phyloP scores from a whole-genome alignment of 495 filamentous ascomycete species.

The Aspergillus bridgeri region DNA sequence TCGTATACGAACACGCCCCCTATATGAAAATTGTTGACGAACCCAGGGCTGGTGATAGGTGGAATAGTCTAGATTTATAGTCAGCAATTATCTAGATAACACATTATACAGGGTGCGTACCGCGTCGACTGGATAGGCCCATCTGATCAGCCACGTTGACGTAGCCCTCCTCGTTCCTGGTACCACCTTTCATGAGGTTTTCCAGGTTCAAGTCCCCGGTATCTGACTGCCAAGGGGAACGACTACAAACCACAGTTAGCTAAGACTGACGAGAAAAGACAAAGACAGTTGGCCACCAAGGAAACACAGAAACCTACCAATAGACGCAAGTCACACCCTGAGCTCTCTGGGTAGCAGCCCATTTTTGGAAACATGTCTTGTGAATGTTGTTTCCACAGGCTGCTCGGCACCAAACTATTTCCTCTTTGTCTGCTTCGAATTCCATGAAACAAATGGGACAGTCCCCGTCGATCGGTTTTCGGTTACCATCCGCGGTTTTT shows the following conservation, averaged over 20 bases:
- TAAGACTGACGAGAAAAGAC: too few relatives aligned
- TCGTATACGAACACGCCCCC: slow-evolving; percentile 10
- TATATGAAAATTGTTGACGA: slow-evolving; percentile 23
- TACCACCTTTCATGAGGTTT: slow-evolving; percentile 36
- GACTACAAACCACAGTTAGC: slow-evolving; percentile 45
- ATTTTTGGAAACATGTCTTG: slow-evolving; percentile 65
- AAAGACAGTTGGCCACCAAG: background rate
- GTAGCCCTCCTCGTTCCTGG: slow-evolving; percentile 55
- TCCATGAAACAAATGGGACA: slow-evolving; percentile 79
- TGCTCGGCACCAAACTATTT: slow-evolving; percentile 66
- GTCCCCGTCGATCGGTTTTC: slow-evolving; percentile 65
- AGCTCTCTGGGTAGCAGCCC: slow-evolving; percentile 55
- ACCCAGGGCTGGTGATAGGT: slow-evolving; percentile 44
- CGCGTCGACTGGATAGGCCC: slow-evolving; percentile 54
- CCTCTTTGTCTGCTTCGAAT: slow-evolving; percentile 53
- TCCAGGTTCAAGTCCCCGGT: slow-evolving; percentile 43
- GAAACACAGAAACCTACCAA: slow-evolving; percentile 40
- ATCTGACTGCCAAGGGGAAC: slow-evolving; percentile 59
- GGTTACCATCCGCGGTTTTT: slow-evolving; percentile 40
- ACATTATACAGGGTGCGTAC: slow-evolving; percentile 29
- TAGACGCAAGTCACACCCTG: slow-evolving; percentile 63
- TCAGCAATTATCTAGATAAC: slow-evolving; percentile 3
- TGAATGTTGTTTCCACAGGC: slow-evolving; percentile 81
- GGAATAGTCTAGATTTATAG: slow-evolving; percentile 31
- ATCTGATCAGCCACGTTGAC: slow-evolving; percentile 62